Evolutionary conservation across 495 filamentous ascomycete genomes (phyloP).

Genomic region (Tetracladium setigerum): DNA sequence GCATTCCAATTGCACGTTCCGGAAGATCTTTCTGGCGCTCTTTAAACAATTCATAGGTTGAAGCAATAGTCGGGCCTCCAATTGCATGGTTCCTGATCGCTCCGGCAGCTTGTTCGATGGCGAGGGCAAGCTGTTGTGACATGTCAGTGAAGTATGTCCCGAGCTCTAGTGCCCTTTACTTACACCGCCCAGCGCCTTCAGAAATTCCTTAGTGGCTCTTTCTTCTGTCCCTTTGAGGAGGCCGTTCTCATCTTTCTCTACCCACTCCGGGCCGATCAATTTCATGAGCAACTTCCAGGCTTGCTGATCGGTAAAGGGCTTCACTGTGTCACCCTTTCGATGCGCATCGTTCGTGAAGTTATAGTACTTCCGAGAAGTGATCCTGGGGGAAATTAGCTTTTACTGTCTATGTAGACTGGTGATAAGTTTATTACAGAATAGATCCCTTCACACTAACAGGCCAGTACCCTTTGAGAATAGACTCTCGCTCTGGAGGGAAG

Average conservation of each 20-base stretch:
- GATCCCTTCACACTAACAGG: constrained; percentile 3
- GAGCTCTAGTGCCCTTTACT: too few relatives aligned
- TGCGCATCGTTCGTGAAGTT: constrained; percentile 10
- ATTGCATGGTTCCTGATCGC: constrained; percentile 1
- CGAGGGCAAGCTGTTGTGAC: neutral
- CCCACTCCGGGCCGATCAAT: constrained; percentile 1
- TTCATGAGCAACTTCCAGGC: constrained; percentile 1
- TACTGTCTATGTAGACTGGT: too few relatives aligned
- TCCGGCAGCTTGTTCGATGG: constrained; percentile 4
- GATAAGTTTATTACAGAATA: too few relatives aligned
- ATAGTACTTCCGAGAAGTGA: constrained; percentile 10
- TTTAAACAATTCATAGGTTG: constrained; percentile 1
- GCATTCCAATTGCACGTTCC: neutral
- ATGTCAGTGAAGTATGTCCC: too few relatives aligned
- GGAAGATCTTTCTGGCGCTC: neutral
- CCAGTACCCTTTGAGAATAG: constrained; percentile 4
- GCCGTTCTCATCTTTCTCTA: neutral
- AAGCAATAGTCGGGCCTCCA: constrained; percentile 3
- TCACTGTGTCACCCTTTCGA: constrained; percentile 3
- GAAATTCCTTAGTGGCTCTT: neutral
- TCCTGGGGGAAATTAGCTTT: too few relatives aligned
- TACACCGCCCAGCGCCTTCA: neutral
- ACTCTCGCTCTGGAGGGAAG: neutral
- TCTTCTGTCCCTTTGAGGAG: neutral
- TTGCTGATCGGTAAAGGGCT: neutral